Evolutionary conservation across 768 basidiomycete species (phyloP).

Genomic region (Flagelloscypha sp.): DNA sequence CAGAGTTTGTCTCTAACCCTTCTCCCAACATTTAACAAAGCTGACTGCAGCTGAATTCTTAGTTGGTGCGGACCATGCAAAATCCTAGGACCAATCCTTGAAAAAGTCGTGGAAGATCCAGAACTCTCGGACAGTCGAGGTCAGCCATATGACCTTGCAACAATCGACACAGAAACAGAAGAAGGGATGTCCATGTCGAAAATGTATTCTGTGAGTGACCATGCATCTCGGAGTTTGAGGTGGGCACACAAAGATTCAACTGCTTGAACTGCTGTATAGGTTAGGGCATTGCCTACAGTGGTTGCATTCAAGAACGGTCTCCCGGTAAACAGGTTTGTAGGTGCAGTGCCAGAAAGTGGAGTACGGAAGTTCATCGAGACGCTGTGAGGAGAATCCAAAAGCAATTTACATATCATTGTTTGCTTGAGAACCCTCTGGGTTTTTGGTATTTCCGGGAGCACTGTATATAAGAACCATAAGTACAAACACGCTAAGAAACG

Average conservation of each 20-base stretch:
- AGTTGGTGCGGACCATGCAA: conserved; percentile 82
- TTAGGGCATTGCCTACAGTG: conserved; percentile 73
- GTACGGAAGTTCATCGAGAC: conserved; percentile 38
- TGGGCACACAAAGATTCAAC: not conserved
- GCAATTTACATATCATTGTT: too few relatives aligned
- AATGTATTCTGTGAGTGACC: conserved; percentile 28
- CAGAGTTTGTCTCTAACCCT: conserved; percentile 51
- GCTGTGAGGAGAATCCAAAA: conserved; percentile 19
- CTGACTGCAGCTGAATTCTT: not conserved
- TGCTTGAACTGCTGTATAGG: conserved; percentile 27
- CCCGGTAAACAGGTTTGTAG: conserved; percentile 52
- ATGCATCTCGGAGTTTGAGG: conserved; percentile 3
- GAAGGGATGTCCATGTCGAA: conserved; percentile 41
- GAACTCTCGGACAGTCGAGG: conserved; percentile 39
- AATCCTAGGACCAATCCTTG: conserved; percentile 59
- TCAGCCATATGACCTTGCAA: conserved; percentile 59
- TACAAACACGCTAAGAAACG: conserved; percentile 12
- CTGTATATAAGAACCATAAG: not conserved
- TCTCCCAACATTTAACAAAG: not conserved
- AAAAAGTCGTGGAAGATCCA: conserved; percentile 44
- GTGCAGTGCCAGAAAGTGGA: conserved; percentile 39
- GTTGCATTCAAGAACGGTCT: conserved; percentile 65
- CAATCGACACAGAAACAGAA: conserved; percentile 55
- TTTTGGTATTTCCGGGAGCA: not conserved
- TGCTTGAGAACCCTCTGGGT: not conserved